A percentile compares a stretch with the other conserved stretches of the same genome.
Evolutionary conservation across 495 filamentous ascomycete species (phyloP).

Genomic region (Penicillium canescens): DNA sequence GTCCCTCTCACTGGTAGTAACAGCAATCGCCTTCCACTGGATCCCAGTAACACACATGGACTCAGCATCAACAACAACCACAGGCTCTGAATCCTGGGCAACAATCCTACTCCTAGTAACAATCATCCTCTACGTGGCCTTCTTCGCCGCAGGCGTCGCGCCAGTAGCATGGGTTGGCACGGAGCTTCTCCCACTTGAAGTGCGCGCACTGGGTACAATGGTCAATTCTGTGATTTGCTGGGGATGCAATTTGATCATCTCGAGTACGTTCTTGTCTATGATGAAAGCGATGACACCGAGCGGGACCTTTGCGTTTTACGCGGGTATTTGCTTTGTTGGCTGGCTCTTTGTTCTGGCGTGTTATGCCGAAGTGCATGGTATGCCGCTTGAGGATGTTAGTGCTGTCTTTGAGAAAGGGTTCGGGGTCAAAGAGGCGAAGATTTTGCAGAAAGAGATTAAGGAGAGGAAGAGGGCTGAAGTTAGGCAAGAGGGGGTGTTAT

Average conservation of each 20-base stretch:
- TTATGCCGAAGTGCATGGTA: conserved; percentile 49
- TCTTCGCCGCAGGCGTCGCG: conserved; percentile 44
- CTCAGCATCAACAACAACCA: conserved; percentile 26
- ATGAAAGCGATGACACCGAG: conserved; percentile 50
- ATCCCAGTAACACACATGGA: conserved; percentile 46
- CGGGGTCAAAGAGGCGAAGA: conserved; percentile 40
- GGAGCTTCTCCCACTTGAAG: conserved; percentile 51
- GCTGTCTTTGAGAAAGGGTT: conserved; percentile 46
- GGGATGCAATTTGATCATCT: conserved; percentile 52
- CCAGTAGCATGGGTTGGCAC: conserved; percentile 50
- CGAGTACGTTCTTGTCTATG: conserved; percentile 51
- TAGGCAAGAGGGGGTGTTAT: no score
- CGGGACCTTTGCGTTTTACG: conserved; percentile 53
- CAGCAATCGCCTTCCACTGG: conserved; percentile 48
- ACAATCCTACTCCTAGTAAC: conserved; percentile 42
- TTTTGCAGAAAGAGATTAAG: conserved; percentile 35
- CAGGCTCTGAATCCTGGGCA: conserved; percentile 21
- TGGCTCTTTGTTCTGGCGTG: conserved; percentile 47
- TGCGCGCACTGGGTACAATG: conserved; percentile 53
- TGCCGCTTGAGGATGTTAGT: conserved; percentile 49
- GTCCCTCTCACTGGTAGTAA: conserved; percentile 24
- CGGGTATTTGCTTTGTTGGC: conserved; percentile 47
- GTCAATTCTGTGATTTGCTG: conserved; percentile 50
- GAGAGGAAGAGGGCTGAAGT: background rate
- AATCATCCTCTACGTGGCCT: conserved; percentile 48